phyloP scores from a whole-genome alignment of 768 basidiomycete genomes.

The Lenzites betulinus region DNA sequence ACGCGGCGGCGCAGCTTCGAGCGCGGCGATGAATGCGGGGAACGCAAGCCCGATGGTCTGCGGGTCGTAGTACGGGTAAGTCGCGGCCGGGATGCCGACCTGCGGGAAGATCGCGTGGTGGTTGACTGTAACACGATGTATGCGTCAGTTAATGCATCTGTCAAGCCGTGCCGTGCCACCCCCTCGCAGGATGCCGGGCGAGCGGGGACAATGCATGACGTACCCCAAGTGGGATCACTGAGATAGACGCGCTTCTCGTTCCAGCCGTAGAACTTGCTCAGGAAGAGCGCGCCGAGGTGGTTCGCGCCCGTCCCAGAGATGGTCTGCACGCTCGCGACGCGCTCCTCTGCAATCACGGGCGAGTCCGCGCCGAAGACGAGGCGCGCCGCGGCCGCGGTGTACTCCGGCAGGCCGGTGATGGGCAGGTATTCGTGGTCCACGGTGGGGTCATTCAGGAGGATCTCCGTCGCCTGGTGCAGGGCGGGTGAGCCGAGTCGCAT shows the following conservation, averaged over 20 bases:
- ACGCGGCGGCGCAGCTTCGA: constrained; percentile 66
- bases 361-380: constrained; percentile 79
- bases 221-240: constrained; percentile 95
- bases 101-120: constrained; percentile 91
- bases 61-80: constrained; percentile 94
- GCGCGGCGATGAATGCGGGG: constrained; percentile 57
- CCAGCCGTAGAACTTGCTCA: constrained; percentile 73
- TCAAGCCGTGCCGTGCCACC: constrained; percentile 3
- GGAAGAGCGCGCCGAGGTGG: constrained; percentile 87
- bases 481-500: neutral
- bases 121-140: constrained; percentile 55
- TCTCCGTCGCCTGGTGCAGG: constrained; percentile 63
- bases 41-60: constrained; percentile 88
- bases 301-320: constrained; percentile 97
- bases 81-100: constrained; percentile 82
- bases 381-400: constrained; percentile 78
- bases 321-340: constrained; percentile 84
- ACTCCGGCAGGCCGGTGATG: constrained; percentile 85
- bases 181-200: neutral
- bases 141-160: constrained; percentile 1
- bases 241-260: constrained; percentile 71
- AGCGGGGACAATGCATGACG: constrained; percentile 32
- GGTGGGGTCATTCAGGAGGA: constrained; percentile 64
- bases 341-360: constrained; percentile 65
- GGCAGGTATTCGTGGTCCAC: constrained; percentile 93